phyloP scores from a whole-genome alignment of 2,329 filamentous ascomycete genomes.

The Tolypocladium tropicale region DNA sequence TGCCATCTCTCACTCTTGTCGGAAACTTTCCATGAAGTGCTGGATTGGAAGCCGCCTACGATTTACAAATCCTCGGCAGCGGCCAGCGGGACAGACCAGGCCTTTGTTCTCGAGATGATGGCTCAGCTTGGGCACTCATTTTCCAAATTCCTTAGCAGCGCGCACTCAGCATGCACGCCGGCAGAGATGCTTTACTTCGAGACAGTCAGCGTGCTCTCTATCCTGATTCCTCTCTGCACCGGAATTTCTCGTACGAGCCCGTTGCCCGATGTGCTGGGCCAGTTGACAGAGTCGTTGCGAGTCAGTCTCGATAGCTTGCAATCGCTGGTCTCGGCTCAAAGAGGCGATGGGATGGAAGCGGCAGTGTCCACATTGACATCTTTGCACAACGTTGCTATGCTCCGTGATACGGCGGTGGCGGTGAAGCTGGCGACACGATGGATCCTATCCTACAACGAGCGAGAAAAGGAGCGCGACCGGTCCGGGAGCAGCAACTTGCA shows the following conservation, averaged over 20 bases:
- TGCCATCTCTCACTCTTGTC: constrained; percentile 37
- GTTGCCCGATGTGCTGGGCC: constrained; percentile 13
- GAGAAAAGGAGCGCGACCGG: constrained; percentile 27
- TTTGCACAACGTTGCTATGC: constrained; percentile 24
- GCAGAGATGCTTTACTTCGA: constrained; percentile 35
- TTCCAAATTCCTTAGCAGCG: constrained; percentile 23
- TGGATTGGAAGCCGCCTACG: constrained; percentile 36
- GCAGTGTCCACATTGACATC: constrained; percentile 18
- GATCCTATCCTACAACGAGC: constrained; percentile 25
- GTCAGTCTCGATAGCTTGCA: constrained; percentile 16
- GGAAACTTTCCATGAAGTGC: constrained; percentile 41
- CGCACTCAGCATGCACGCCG: constrained; percentile 23
- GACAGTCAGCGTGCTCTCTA: constrained; percentile 28
- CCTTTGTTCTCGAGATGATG: constrained; percentile 32
- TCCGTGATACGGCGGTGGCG: constrained; percentile 27
- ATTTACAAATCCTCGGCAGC: constrained; percentile 37
- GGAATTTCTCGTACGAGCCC: constrained; percentile 12
- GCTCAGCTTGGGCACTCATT: constrained; percentile 31
- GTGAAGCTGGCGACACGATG: constrained; percentile 20
- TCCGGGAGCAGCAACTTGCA: constrained; percentile 26
- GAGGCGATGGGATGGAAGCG: constrained; percentile 5
- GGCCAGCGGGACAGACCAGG: constrained; percentile 28
- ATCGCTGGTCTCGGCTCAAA: constrained; percentile 5
- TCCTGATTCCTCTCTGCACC: constrained; percentile 18
- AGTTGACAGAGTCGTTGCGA: constrained; percentile 15